Percentiles rank a stretch among this genome's conserved stretches.
phyloP scores from a whole-genome alignment of 805 yeast genomes.

The Pichia membranifaciens region DNA sequence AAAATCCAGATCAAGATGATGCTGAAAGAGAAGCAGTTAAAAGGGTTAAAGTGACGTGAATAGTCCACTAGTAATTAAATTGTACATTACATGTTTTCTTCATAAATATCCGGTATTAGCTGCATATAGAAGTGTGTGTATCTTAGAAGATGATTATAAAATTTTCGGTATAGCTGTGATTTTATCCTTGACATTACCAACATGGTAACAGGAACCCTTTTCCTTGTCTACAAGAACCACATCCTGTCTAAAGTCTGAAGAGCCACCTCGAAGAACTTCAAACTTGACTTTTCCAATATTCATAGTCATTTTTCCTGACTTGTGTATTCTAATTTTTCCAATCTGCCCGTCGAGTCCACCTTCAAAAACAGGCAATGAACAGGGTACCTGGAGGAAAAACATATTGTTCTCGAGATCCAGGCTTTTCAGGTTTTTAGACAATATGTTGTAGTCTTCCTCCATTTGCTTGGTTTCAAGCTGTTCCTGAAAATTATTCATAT shows the following conservation, averaged over 20 bases:
- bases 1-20: background rate
- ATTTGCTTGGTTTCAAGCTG: conserved; percentile 32
- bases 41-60: background rate
- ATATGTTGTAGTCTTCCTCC: conserved; percentile 33
- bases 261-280: conserved; percentile 69
- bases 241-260: conserved; percentile 67
- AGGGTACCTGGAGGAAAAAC: conserved; percentile 29
- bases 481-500: conserved; percentile 28
- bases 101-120: background rate
- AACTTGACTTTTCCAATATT: conserved; percentile 63
- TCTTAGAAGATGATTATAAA: background rate
- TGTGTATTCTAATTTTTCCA: conserved; percentile 71
- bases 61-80: background rate
- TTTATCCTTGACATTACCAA: conserved; percentile 55
- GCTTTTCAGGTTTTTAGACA: conserved; percentile 13
- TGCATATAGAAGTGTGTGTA: background rate
- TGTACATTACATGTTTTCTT: background rate
- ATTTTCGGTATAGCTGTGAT: conserved; percentile 52
- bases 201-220: conserved; percentile 36
- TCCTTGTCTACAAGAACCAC: conserved; percentile 41
- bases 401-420: conserved; percentile 14
- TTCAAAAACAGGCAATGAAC: conserved; percentile 23
- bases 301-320: conserved; percentile 77
- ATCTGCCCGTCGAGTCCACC: conserved; percentile 45
- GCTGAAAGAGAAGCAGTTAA: background rate